phyloP scores from a whole-genome alignment of 768 basidiomycete species.

The Panellus pusillus region DNA sequence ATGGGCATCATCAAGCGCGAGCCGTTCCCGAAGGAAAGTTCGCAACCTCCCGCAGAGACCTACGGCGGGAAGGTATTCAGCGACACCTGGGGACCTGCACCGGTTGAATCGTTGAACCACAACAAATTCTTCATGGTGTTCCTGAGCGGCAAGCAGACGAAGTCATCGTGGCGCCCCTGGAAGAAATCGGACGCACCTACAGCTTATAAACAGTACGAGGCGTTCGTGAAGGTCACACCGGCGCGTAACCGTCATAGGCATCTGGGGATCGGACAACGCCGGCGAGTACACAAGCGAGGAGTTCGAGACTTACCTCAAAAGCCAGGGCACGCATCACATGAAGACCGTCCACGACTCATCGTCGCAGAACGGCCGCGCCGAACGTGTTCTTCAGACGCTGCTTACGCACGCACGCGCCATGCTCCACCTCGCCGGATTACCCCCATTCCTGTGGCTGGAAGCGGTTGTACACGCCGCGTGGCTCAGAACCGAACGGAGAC shows the following conservation, averaged over 20 bases:
- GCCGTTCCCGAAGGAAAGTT: slow-evolving; percentile 1
- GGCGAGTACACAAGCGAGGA: slow-evolving; percentile 25
- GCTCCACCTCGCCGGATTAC: slow-evolving; percentile 12
- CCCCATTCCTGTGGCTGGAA: slow-evolving; percentile 24
- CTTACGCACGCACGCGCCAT: slow-evolving; percentile 22
- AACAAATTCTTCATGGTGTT: slow-evolving; percentile 22
- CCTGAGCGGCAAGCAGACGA: slow-evolving; percentile 22
- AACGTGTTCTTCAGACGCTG: slow-evolving; percentile 25
- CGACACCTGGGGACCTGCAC: slow-evolving; percentile 25
- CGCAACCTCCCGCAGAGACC: neutral
- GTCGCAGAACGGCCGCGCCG: slow-evolving; percentile 31
- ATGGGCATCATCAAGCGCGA: slow-evolving; percentile 26
- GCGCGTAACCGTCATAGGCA: slow-evolving; percentile 9
- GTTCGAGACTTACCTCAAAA: slow-evolving; percentile 16
- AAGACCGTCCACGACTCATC: slow-evolving; percentile 21
- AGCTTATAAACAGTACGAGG: slow-evolving; percentile 8
- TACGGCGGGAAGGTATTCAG: slow-evolving; percentile 21
- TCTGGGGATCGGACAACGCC: slow-evolving; percentile 14
- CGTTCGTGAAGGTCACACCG: slow-evolving; percentile 10
- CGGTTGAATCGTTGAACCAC: neutral
- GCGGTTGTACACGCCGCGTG: slow-evolving; percentile 18
- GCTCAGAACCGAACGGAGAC: slow-evolving; percentile 18
- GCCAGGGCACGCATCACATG: slow-evolving; percentile 5
- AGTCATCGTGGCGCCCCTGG: neutral
- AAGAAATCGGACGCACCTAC: slow-evolving; percentile 7